Base-by-base conservation (phyloP, 164 flowering plant genomes). In the Chimonanthus salicifolius region DNA sequence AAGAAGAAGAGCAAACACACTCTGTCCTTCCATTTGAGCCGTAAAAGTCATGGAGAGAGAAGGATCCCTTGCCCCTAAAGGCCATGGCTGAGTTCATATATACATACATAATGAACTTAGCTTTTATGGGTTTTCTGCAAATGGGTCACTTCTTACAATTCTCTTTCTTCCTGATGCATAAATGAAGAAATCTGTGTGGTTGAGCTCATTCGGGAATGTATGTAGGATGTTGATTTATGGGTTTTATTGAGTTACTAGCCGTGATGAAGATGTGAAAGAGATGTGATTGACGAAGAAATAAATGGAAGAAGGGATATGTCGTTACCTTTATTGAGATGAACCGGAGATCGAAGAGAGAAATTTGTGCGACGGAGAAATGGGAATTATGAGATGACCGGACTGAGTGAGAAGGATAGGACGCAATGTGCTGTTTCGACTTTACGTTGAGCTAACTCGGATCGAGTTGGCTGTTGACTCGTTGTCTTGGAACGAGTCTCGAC, bases 21-120 rank as follows among this genome's bases (percentile, higher is more conserved):
- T 49, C 77, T 47, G 67, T 5, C 50, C 80, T 70, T 47, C 71
- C 79, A 77, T 72, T 79, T 7, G 77, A 76, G 58, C 72, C 77
- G 77, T 75, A 75, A 63, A 74, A 78, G 72, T 86, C 87, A 79
- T 79, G 80, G 75, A 72, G 74, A 43, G 82, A 80, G 74, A 76
- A 82, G 67, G 80, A 76, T 68, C 85, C 86, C 70, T 72, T 82
- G 58, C 74, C 80, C 78, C 87, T 78, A 46, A 85, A 67, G 10
- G 84, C 74, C 70, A 84, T 20, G 9, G 83, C 68, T 66, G 95
- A 85, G 81, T 85, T 84, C 10, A 79, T 47, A 66, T 74, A 85
- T 43, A 81, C 64, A 80, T 83, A 49, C 74, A 72, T 72, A 21
- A 48, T 47, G n/a, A 15, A 10, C 5, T n/a, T 18, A 15, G 16